Conservation (phyloP, 2,329 filamentous ascomycete genomes). For the Tolypocladium cylindrosporum region DNA sequence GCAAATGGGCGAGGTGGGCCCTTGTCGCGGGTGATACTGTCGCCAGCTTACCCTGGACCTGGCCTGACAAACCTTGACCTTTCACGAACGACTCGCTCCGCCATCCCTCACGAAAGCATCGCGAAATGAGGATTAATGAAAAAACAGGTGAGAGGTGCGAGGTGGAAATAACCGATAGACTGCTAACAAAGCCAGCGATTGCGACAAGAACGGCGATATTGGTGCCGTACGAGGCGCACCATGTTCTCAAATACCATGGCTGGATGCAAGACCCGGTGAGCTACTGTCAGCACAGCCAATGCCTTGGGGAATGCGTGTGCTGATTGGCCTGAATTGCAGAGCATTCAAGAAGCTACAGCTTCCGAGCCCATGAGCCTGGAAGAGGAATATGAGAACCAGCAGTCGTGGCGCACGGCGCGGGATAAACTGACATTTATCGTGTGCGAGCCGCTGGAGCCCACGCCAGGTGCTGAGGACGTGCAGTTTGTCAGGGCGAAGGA, state of each 20-base stretch:
- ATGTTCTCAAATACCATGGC: slow-evolving; percentile 73
- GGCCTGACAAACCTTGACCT: slow-evolving; percentile 2
- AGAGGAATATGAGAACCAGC: slow-evolving; percentile 85
- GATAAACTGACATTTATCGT: slow-evolving; percentile 93
- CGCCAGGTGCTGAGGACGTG: not conserved
- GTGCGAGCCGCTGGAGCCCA: slow-evolving; percentile 40
- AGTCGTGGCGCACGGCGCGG: slow-evolving; percentile 67
- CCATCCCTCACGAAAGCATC: not conserved
- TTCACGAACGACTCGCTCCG: not conserved
- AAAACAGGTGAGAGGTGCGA: slow-evolving; percentile 25
- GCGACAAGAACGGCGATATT: slow-evolving; percentile 58
- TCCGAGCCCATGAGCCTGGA: slow-evolving; percentile 72
- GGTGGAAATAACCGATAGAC: too few species aligned
- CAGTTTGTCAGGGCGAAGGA: slow-evolving; percentile 20
- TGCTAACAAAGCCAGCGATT: slow-evolving; percentile 42
- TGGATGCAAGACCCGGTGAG: slow-evolving; percentile 81
- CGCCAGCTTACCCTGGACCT: not conserved
- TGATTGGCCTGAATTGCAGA: slow-evolving; percentile 27
- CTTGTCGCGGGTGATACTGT: not conserved
- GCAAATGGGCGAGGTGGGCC: not conserved
- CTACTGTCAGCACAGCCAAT: not conserved
- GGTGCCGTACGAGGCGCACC: slow-evolving; percentile 73
- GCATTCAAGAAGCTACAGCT: slow-evolving; percentile 74
- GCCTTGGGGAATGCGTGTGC: not conserved
- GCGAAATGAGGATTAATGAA: slow-evolving; percentile 34